Evolutionary conservation across 2,329 filamentous ascomycete genomes (phyloP).

Genomic region (Pestalotiopsis fici): DNA sequence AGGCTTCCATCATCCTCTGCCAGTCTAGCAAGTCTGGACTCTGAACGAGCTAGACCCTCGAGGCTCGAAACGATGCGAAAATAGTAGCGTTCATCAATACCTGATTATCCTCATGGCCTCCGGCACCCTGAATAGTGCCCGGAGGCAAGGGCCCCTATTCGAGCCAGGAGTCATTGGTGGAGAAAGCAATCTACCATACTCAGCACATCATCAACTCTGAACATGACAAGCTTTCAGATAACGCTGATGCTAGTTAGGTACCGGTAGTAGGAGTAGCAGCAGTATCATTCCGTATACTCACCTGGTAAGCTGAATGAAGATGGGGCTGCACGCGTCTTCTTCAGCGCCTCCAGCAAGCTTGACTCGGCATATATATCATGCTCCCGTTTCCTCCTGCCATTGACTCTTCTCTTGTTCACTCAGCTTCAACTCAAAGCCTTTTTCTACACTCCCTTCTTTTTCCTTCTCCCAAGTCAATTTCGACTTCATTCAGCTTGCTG

Average conservation of each 20-base stretch:
- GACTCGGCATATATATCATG: conserved; percentile 1
- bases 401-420: neutral
- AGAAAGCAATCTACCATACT: conserved; percentile 8
- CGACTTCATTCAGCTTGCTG: conserved; percentile 10
- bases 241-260: neutral
- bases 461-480: neutral
- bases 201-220: conserved; percentile 8
- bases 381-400: neutral
- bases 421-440: neutral
- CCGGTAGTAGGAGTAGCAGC: neutral
- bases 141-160: conserved; percentile 7
- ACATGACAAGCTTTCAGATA: conserved; percentile 3
- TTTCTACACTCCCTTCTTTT: neutral
- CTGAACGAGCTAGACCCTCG: neutral
- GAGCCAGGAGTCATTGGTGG: conserved; percentile 6
- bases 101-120: neutral
- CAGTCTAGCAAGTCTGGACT: neutral
- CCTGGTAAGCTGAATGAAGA: neutral
- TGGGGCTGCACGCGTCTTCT: neutral
- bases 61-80: neutral
- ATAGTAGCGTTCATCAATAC: neutral
- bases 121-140: conserved; percentile 4
- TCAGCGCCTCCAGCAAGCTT: neutral
- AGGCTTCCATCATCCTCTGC: neutral
- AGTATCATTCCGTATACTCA: neutral